phyloP scores from a whole-genome alignment of 2,329 filamentous ascomycete genomes.

The Aureobasidium sp. region DNA sequence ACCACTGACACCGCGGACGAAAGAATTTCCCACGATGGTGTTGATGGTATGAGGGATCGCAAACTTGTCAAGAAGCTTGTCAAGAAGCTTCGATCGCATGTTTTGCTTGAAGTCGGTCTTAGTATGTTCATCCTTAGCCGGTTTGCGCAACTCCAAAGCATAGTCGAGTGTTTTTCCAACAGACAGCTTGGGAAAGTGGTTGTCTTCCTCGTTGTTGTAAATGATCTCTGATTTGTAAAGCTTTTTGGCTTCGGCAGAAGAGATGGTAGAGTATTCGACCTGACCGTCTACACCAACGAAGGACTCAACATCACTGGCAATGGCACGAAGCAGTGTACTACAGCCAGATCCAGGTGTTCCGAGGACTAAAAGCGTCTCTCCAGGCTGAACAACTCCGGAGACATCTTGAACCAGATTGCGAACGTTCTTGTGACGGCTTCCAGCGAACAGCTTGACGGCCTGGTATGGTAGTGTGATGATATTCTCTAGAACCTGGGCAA shows the following conservation, averaged over 20 bases:
- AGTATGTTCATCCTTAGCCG: constrained; percentile 47
- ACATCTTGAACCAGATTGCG: constrained; percentile 12
- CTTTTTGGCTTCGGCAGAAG: constrained; percentile 61
- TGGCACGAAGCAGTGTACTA: constrained; percentile 58
- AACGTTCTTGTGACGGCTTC: not conserved
- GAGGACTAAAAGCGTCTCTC: constrained; percentile 13
- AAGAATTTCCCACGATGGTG: constrained; percentile 50
- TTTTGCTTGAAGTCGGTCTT: constrained; percentile 49
- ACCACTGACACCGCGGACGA: constrained; percentile 53
- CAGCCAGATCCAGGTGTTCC: constrained; percentile 35
- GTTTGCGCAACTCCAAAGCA: constrained; percentile 50
- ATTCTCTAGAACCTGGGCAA: constrained; percentile 7
- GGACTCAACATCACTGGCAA: constrained; percentile 48
- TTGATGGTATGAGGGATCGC: constrained; percentile 53
- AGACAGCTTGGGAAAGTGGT: constrained; percentile 49
- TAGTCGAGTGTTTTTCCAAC: constrained; percentile 50
- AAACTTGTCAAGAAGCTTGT: constrained; percentile 63
- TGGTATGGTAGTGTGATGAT: constrained; percentile 8
- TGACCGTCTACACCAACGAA: constrained; percentile 45
- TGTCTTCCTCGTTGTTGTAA: constrained; percentile 40
- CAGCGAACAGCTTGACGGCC: constrained; percentile 4
- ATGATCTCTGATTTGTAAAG: constrained; percentile 55
- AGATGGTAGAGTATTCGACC: constrained; percentile 29
- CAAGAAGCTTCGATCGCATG: constrained; percentile 59
- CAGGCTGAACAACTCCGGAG: constrained; percentile 10